phyloP scores from a whole-genome alignment of 2,329 filamentous ascomycete genomes.

The Whalleya microplaca region DNA sequence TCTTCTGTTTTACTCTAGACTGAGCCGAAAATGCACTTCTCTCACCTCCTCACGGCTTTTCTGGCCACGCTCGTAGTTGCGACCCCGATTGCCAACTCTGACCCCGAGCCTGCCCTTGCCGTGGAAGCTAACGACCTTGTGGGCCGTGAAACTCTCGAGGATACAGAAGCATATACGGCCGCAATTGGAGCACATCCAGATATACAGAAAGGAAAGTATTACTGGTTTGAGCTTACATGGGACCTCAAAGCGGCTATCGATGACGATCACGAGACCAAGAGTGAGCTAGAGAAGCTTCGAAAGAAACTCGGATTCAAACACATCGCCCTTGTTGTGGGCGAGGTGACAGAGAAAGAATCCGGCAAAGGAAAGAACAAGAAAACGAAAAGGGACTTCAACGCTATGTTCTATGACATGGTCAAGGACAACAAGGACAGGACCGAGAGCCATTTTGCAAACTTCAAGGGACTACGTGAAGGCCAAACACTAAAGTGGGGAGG shows the following conservation, averaged over 20 bases:
- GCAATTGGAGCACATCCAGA: background rate
- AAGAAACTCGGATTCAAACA: constrained; percentile 17
- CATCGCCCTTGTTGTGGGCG: constrained; percentile 16
- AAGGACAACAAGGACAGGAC: constrained; percentile 3
- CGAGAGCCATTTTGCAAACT: no score
- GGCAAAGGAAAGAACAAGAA: constrained; percentile 4
- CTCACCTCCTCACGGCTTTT: constrained; percentile 19
- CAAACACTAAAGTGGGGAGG: constrained; percentile 6
- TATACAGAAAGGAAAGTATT: constrained; percentile 10
- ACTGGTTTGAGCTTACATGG: constrained; percentile 9
- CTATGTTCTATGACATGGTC: constrained; percentile 12
- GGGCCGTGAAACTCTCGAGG: background rate
- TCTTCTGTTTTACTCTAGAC: no score
- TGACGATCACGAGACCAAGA: constrained; percentile 3
- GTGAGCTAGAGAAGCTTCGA: constrained; percentile 9
- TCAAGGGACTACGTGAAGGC: background rate
- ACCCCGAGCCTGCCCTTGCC: no score
- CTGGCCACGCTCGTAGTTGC: constrained; percentile 16
- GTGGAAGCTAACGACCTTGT: no score
- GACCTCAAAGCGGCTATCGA: background rate
- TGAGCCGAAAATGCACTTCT: constrained; percentile 15
- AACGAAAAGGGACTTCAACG: constrained; percentile 11
- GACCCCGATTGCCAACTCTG: constrained; percentile 10
- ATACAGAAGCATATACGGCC: background rate
- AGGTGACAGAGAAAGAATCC: constrained; percentile 12